Percentiles rank a stretch among this genome's conserved stretches.
Conservation (phyloP, 2,329 filamentous ascomycete genomes). For the Elsinoe australis region DNA sequence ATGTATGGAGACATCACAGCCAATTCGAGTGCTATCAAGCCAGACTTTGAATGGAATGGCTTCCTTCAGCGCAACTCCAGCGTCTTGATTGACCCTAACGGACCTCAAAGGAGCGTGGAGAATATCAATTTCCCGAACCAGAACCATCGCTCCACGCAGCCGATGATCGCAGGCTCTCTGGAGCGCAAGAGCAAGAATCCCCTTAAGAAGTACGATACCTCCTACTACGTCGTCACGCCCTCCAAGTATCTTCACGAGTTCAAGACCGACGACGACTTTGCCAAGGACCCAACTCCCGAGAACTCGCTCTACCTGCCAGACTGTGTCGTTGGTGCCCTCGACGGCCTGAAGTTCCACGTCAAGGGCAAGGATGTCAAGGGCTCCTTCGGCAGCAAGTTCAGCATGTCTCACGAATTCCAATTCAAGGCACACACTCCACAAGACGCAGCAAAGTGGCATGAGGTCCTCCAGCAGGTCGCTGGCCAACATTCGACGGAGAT, state of each 20-base stretch:
- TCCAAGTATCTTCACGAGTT: constrained; percentile 91
- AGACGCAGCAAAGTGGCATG: constrained; percentile 80
- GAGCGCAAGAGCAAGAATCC: constrained; percentile 89
- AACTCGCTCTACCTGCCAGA: constrained; percentile 88
- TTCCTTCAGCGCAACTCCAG: constrained; percentile 66
- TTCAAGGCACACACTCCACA: constrained; percentile 81
- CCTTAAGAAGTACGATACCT: constrained; percentile 69
- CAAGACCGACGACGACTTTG: constrained; percentile 75
- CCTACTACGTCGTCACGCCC: constrained; percentile 85
- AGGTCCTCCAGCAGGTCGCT: constrained; percentile 57
- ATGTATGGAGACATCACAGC: constrained; percentile 79
- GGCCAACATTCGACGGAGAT: constrained; percentile 42
- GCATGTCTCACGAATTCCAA: constrained; percentile 67
- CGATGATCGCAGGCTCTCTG: constrained; percentile 78
- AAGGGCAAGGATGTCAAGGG: constrained; percentile 87
- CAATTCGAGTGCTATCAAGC: constrained; percentile 66
- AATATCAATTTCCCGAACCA: constrained; percentile 82
- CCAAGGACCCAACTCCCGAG: constrained; percentile 71
- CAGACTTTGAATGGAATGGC: constrained; percentile 82
- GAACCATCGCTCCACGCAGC: constrained; percentile 67
- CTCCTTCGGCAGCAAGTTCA: constrained; percentile 71
- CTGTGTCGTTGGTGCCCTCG: constrained; percentile 64
- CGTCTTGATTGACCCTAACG: constrained; percentile 68
- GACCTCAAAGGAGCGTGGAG: constrained; percentile 64
- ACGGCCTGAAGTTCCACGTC: constrained; percentile 80